phyloP scores from a whole-genome alignment of 305 asterid genomes.

The Fraxinus angustifolia region DNA sequence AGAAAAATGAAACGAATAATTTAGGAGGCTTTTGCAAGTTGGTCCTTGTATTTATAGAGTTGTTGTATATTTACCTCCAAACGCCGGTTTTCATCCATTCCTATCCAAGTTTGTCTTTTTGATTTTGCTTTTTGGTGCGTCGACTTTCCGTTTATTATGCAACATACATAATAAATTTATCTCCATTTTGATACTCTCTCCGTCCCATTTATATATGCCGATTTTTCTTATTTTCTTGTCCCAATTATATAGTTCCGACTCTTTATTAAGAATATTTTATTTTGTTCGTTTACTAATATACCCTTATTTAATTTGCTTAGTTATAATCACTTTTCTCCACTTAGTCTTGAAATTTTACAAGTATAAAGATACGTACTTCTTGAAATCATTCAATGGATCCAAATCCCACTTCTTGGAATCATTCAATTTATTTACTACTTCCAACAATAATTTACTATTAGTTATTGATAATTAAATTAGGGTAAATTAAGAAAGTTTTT shows the following conservation, averaged over 20 bases:
- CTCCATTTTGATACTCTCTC: not conserved
- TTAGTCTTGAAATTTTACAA: not conserved
- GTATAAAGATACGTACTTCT: too few species aligned
- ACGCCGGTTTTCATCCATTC: not conserved
- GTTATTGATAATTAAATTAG: too few species aligned
- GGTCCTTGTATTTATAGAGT: constrained; percentile 12
- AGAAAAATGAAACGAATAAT: constrained; percentile 25
- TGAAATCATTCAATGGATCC: too few species aligned
- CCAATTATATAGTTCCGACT: not conserved
- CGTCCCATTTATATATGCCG: too few species aligned
- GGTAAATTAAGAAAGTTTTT: too few species aligned
- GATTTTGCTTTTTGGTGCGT: not conserved
- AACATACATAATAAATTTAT: not conserved
- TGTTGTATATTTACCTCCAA: not conserved
- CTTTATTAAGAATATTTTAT: not conserved
- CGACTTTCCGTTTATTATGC: not conserved
- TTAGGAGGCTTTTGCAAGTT: constrained; percentile 22
- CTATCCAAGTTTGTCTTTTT: not conserved
- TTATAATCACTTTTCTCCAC: not conserved
- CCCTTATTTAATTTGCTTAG: too few species aligned
- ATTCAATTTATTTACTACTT: not conserved
- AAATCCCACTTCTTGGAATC: not conserved
- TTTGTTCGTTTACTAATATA: too few species aligned
- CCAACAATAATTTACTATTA: not conserved
- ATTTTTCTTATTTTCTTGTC: too few species aligned